Evolutionary conservation across 768 basidiomycete genomes (phyloP), one percentile per base, ranked within the genome.

Genomic region (Termitomyces sp.): DNA sequence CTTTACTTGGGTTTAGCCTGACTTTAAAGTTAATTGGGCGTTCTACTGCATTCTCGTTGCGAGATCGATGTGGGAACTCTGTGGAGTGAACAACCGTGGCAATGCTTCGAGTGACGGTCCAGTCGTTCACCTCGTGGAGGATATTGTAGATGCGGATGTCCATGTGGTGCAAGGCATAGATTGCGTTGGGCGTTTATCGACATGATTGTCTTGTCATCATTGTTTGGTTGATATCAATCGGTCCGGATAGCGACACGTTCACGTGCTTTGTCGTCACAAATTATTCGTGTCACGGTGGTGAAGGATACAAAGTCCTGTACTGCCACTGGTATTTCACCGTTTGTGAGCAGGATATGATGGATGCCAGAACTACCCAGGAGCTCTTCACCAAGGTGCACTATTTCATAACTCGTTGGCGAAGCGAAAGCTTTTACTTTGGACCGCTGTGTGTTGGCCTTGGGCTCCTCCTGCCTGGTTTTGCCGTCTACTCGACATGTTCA

Each of bases 21-120:
- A 91, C 79, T 40, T 69, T 60, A 68, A 91, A 91, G 57, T 91
- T 91, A 33, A 87, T 73, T 6, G 60, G 58, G 20, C 64, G 64
- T 35, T 63, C 54, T n/a, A 60, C 64, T 33, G 69, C 62, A 16
- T 68, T 54, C 57, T 66, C 65, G 18, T 68, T 66, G 15, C 70
- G 66, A 36, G 70, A 64, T 23, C 66, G 61, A 6, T 73, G 68
- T 39, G 69, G 69, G 60, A 85, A 81, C 18, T 76, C 75, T 18
- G 77, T 72, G 3, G 77, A 75, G 58, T 91, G 89, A 0, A 92
- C 68, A 33, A 85, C 72, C 5, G 60, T 52, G 1, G 82, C 81
- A 43, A 92, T 73, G 6, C 68, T 73, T 35, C 81, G 76, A 20
- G 79, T 85, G 16, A 89, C 74, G 32, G 80, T 78, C 74, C 79